These are phyloP conservation scores for Claviceps paspali DNA, from an alignment of 2,329 filamentous ascomycete species.

Conservation along the genomic window DNA sequence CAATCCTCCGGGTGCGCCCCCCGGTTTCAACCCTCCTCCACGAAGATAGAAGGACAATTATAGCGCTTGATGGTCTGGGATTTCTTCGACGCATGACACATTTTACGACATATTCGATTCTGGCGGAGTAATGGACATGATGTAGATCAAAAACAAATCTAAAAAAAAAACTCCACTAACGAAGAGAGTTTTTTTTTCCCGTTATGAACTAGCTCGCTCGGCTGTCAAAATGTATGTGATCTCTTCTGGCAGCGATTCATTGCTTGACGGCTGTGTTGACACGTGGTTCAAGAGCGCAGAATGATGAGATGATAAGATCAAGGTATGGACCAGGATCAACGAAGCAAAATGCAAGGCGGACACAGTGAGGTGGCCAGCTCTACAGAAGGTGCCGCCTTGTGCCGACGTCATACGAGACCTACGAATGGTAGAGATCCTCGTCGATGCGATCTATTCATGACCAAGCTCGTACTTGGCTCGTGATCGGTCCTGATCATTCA, in stretches of 20 bases:
- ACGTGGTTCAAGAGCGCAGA: constrained; percentile 1
- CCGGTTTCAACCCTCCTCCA: constrained; percentile 63
- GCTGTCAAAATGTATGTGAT: constrained; percentile 4
- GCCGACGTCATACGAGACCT: not conserved
- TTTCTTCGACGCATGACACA: constrained; percentile 11
- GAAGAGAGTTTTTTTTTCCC: not conserved
- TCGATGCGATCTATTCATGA: too few species aligned
- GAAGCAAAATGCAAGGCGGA: not conserved
- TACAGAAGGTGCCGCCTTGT: not conserved
- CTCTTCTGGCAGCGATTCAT: constrained; percentile 4
- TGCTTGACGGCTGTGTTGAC: constrained; percentile 6
- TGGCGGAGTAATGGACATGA: constrained; percentile 4
- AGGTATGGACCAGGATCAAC: not conserved
- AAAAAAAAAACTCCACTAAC: not conserved
- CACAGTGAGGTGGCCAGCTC: not conserved
- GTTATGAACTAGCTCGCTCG: not conserved
- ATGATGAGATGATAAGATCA: not conserved
- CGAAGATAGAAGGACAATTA: constrained; percentile 30
- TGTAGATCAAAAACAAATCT: constrained; percentile 1
- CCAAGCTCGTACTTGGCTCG: not conserved
- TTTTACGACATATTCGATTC: constrained; percentile 11
- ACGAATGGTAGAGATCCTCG: not conserved
- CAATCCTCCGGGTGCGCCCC: constrained; percentile 22
- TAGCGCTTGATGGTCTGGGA: constrained; percentile 12
- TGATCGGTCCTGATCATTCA: not conserved